Evolutionary conservation across 768 basidiomycete genomes (phyloP), one percentile per base, ranked within the genome.

Genomic region (Pleurotus tuoliensis): DNA sequence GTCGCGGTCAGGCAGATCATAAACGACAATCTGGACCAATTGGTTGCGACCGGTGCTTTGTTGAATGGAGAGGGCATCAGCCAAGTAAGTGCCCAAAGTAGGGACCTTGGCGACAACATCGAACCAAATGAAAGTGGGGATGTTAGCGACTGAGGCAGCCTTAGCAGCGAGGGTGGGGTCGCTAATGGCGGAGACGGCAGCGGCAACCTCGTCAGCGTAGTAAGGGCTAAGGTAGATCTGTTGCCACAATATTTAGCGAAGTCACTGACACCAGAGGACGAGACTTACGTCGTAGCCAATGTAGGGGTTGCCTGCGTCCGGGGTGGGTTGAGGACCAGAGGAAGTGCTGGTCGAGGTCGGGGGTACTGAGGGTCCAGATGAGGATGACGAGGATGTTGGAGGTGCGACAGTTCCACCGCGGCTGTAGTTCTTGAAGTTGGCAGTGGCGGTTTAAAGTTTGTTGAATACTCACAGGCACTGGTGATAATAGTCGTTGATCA

Each of bases 1-100:
- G 62, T 86, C 84, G 72, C 84, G 82, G 59, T 84, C 82, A 47
- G 84, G 84, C n/a, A 86, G 71, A 60, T 86, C 84, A 64, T 82
- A 80, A 27, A 82, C 78, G 47, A 80, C 76, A 46, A 81, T 79
- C 61, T 80, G 76, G n/a, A 82, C 76, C 25, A 79, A 64, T 62
- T 77, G 76, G 61, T 81, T 81, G 45, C 72, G 66, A 38, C 82
- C 81, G 24, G 73, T 67, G 48, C 75, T 65, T 63, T 76, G 73
- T 24, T 69, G 73, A 56, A 75, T 66, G 15, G 80, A 68, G 54
- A 65, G 63, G 22, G 83, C 83, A 63, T 77, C 77, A 15, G 81
- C 76, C 46, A 87, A 79, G 66, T 84, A 84, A 5, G 76, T 80
- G 47, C 80, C 82, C 48, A 86, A 74, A 44, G 68, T 69, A 7